These are phyloP conservation scores for Diaporthe nobilis DNA, from an alignment of 2,329 filamentous ascomycete species.

Conservation along the genomic window DNA sequence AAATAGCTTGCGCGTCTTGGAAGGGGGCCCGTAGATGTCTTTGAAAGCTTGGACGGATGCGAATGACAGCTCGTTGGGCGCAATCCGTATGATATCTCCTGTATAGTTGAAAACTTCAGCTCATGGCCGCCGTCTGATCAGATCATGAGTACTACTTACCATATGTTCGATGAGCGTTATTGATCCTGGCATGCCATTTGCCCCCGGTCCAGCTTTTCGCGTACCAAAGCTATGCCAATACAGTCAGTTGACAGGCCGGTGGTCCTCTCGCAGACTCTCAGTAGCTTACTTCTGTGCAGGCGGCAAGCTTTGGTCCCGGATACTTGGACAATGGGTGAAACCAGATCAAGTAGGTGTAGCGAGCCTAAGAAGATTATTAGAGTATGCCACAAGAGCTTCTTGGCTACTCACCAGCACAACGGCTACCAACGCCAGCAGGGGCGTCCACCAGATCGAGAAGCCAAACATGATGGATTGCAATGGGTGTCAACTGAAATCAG, in stretches of 20 bases:
- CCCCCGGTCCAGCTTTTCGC: constrained; percentile 37
- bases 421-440: neutral
- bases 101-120: neutral
- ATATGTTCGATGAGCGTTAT: constrained; percentile 41
- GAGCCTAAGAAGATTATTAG: constrained; percentile 5
- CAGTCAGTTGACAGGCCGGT: neutral
- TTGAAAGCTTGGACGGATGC: constrained; percentile 37
- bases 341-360: constrained; percentile 31
- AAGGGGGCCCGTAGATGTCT: constrained; percentile 42
- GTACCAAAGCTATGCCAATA: constrained; percentile 41
- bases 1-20: constrained; percentile 44
- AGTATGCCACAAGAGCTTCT: neutral
- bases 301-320: constrained; percentile 43
- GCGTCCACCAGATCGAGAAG: constrained; percentile 5
- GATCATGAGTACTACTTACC: constrained; percentile 1
- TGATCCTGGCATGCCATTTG: constrained; percentile 33
- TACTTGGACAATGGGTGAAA: constrained; percentile 45
- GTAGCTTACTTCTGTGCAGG: constrained; percentile 42
- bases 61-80: constrained; percentile 45
- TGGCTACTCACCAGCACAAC: neutral
- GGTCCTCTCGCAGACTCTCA: neutral
- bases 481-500: too few species aligned
- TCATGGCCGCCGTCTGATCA: too few species aligned
- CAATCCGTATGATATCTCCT: constrained; percentile 44
- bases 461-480: neutral